Evolutionary conservation across 2,329 filamentous ascomycete genomes (phyloP).

Genomic region (Neurospora sp.): DNA sequence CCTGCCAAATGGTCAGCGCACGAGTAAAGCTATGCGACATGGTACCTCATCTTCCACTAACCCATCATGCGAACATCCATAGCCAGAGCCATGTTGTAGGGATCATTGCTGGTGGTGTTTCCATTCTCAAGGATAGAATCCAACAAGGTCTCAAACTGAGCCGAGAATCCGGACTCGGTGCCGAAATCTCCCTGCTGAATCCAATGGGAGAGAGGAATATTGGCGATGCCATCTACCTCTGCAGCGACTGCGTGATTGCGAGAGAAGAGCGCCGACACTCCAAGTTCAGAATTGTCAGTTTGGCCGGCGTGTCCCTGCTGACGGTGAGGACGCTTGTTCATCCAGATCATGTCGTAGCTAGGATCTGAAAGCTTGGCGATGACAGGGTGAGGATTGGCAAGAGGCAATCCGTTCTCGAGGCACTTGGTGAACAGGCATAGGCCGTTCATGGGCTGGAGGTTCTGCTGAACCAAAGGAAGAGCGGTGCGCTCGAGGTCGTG

Average conservation of each 20-base stretch:
- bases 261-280: slow-evolving; percentile 10
- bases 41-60: background rate
- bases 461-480: slow-evolving; percentile 2
- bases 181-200: background rate
- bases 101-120: background rate
- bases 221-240: background rate
- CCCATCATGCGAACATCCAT: background rate
- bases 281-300: slow-evolving; percentile 5
- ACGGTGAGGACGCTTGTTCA: slow-evolving; percentile 9
- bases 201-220: background rate
- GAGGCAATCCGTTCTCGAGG: slow-evolving; percentile 10
- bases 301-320: slow-evolving; percentile 2
- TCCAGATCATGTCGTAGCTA: slow-evolving; percentile 13
- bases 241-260: background rate
- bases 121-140: background rate
- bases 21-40: background rate
- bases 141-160: background rate
- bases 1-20: background rate
- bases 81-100: background rate
- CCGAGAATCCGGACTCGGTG: background rate
- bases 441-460: slow-evolving; percentile 12
- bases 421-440: slow-evolving; percentile 14
- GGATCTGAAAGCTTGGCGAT: slow-evolving; percentile 11
- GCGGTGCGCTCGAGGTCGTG: slow-evolving; percentile 7
- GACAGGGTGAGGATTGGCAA: slow-evolving; percentile 10